Base-by-base conservation (phyloP, 139 green algal genomes). In the Zygnema circumcarinatum region DNA sequence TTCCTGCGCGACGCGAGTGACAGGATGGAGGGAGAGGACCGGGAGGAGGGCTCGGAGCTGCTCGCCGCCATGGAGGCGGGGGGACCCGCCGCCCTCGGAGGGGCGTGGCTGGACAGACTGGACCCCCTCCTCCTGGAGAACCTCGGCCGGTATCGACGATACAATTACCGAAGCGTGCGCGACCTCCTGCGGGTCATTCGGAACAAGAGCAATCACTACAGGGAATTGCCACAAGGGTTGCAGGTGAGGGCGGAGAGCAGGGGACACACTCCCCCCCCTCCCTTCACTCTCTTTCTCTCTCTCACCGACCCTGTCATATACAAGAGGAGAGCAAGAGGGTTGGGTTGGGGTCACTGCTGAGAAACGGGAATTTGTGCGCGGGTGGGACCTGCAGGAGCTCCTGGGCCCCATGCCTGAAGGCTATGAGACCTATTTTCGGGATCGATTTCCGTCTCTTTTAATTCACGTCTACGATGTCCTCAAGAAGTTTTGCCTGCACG, bases 201-300 rank as follows among this genome's bases (percentile, higher is more conserved):
- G 89, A 99, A 99, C 95, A 99, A 99, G 94, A 92, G 94, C 89
- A 97, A 95, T 85, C 97, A 99, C 91, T 99, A 96, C 90, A 88
- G 95, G 52, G 97, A 99, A 83, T 95, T 99, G 84, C 96, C 97
- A 22, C 39, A 67, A 36, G n/a, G 86, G 16, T 38, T 88, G 25
- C 85, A 88, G 85, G 78, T 90, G 79, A 35, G 78, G 2, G 29
- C 3, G 0, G n/a, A n/a, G n/a, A n/a, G n/a, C 35, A 88, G 74
- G 73, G 32, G n/a, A n/a, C 56, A 29, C 32, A 29, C 25, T 81
- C 73, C 73, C 62, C 29, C 25, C 32, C 25, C 29, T n/a, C 25
- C 25, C 73, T 81, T 81, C 25, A 29, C 73, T 76, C 32, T n/a
- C 56, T 72, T 72, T 72, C 56, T 72, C 56, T 72, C 56, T 72